phyloP scores from a whole-genome alignment of 257 asterid genomes.

The Hygrophila difformis region DNA sequence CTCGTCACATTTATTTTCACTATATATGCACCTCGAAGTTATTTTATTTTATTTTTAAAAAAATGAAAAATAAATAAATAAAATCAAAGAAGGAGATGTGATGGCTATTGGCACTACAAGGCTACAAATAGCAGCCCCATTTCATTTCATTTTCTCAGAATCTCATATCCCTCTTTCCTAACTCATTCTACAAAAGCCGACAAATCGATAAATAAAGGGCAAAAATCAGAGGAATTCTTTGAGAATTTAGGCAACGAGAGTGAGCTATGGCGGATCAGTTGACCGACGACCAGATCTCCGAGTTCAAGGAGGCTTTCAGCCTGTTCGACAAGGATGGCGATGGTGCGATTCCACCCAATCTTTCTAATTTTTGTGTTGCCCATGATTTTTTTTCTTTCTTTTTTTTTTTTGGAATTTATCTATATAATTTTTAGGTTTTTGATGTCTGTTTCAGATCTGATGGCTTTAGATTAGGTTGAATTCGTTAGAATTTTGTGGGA shows the following conservation, averaged over 20 bases:
- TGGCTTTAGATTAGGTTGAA: slow-evolving; percentile 8
- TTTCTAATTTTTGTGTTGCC: no score
- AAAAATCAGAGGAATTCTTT: background rate
- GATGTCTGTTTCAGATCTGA: slow-evolving; percentile 24
- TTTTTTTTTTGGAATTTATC: background rate
- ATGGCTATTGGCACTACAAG: no score
- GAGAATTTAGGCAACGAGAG: slow-evolving; percentile 8
- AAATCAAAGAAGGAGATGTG: no score
- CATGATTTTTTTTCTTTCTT: background rate
- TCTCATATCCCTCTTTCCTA: slow-evolving; percentile 7
- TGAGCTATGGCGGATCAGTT: slow-evolving; percentile 49
- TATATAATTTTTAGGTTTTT: slow-evolving; percentile 1
- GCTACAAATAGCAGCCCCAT: slow-evolving; percentile 17
- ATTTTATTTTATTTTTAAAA: no score
- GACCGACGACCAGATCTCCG: no score
- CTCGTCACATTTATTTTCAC: no score
- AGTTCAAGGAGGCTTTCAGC: no score
- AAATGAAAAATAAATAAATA: no score
- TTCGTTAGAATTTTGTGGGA: slow-evolving; percentile 2
- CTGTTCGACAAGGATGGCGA: no score
- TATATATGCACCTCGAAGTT: no score
- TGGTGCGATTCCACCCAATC: slow-evolving; percentile 31
- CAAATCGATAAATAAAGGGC: slow-evolving; percentile 5
- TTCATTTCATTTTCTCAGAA: slow-evolving; percentile 11
- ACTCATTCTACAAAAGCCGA: slow-evolving; percentile 15